Conservation (phyloP, 495 filamentous ascomycete genomes). For the Aspergillus mulundensis region DNA sequence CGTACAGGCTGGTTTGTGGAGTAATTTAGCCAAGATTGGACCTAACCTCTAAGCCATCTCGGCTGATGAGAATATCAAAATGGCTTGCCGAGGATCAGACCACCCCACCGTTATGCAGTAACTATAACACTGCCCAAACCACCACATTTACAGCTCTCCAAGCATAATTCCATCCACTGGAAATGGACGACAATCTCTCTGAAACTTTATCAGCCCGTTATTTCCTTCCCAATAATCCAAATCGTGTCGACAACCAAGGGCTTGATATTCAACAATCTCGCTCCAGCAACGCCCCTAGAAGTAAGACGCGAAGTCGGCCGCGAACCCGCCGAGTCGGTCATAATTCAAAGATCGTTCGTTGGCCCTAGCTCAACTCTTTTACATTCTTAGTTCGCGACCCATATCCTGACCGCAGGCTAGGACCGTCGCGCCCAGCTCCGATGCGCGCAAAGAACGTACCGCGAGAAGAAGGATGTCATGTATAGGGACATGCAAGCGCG, state of each 20-base stretch:
- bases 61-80: background rate
- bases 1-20: no score
- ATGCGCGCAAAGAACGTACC: constrained; percentile 80
- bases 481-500: constrained; percentile 66
- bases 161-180: no score
- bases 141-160: no score
- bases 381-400: background rate
- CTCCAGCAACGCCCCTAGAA: background rate
- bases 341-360: constrained; percentile 1
- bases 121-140: background rate
- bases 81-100: background rate
- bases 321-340: background rate
- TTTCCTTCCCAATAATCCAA: background rate
- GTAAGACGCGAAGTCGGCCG: background rate
- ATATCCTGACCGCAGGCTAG: constrained; percentile 10
- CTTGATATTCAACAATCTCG: background rate
- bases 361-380: background rate
- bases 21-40: no score
- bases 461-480: constrained; percentile 77
- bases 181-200: background rate
- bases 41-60: no score
- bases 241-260: no score
- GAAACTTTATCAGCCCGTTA: background rate
- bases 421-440: constrained; percentile 78
- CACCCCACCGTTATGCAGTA: background rate